Base-by-base conservation (phyloP, 192 early-diverging fungal species). In the Coemansia sp. region DNA sequence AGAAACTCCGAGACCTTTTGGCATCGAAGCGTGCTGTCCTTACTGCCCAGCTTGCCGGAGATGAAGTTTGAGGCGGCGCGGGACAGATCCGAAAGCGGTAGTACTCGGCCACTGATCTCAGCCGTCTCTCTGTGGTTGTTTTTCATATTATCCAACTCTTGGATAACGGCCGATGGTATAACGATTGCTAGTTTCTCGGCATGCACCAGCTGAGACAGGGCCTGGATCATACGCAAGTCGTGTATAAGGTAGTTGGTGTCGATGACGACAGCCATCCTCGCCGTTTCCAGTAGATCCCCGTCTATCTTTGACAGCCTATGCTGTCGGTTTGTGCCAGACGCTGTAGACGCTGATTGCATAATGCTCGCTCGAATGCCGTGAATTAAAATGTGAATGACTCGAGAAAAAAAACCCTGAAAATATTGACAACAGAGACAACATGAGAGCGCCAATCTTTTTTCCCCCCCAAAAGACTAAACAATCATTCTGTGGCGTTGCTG, bases 211-310 rank as follows among this genome's bases (percentile, higher is more conserved):
- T 47, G 47, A 12, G 72, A 44, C 12, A 82, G 66, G 12, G 69
- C 24, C 27, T 39, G 36, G 33, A 82, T 55, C 29, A 82, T 39
- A 13, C 60, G 18, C 39, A 82, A 65, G 61, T 76, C 53, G 58
- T 67, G 65, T 10, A 82, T 70, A 70, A 82, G 67, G 50, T 73
- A 82, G 75, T 82, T 82, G 24, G 80, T 82, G 66, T 82, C 80
- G 29, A 82, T 39, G 18, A 82, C 80, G 3, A 62, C 80, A 27
- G 62, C 55, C 66, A 82, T 49, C 7, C 41, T 58, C 3, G 71
- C 69, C 5, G 24, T n/a, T 53, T 68, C 66, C 8, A 70, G 39
- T 24, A 76, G 50, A 52, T 73, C 72, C 40, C 41, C 11, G 36
- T 33, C 24, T 12, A 57, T 15, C 24, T 24, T 57, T 13, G 53